phyloP scores from a whole-genome alignment of 2,329 filamentous ascomycete genomes.

The Monosporascus sp. region DNA sequence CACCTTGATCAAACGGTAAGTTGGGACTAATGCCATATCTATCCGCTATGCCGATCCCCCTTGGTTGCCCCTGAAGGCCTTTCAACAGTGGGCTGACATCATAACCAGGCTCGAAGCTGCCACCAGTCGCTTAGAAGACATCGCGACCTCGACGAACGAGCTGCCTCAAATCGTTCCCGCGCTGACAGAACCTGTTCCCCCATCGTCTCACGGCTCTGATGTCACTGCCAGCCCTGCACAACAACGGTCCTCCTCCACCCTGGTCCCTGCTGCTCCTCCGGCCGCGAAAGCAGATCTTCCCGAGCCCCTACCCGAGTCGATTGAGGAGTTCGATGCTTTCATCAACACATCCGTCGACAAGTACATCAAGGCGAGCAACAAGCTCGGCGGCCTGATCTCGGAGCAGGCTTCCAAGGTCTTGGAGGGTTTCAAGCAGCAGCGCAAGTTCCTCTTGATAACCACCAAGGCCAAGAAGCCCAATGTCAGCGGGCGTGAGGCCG shows the following conservation, averaged over 20 bases:
- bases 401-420: conserved; percentile 62
- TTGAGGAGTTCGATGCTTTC: conserved; percentile 83
- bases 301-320: conserved; percentile 64
- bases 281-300: conserved; percentile 31
- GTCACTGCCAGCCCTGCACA: conserved; percentile 31
- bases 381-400: conserved; percentile 70
- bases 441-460: conserved; percentile 80
- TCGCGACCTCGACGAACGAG: conserved; percentile 71
- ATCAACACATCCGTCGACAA: conserved; percentile 68
- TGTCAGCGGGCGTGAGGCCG: conserved; percentile 51
- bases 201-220: conserved; percentile 28
- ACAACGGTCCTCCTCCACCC: conserved; percentile 33
- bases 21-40: conserved; percentile 8
- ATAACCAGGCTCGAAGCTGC: conserved; percentile 84
- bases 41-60: conserved; percentile 9
- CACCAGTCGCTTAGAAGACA: conserved; percentile 92
- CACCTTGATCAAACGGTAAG: conserved; percentile 95
- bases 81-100: conserved; percentile 38
- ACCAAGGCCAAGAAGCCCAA: conserved; percentile 92
- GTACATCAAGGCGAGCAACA: conserved; percentile 72
- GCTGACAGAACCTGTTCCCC: conserved; percentile 33
- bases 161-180: conserved; percentile 46
- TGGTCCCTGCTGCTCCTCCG: conserved; percentile 18
- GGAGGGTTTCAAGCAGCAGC: conserved; percentile 73
- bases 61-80: conserved; percentile 6